phyloP scores from a whole-genome alignment of 1,284 basidiomycete species.

The Mycena citricolor region DNA sequence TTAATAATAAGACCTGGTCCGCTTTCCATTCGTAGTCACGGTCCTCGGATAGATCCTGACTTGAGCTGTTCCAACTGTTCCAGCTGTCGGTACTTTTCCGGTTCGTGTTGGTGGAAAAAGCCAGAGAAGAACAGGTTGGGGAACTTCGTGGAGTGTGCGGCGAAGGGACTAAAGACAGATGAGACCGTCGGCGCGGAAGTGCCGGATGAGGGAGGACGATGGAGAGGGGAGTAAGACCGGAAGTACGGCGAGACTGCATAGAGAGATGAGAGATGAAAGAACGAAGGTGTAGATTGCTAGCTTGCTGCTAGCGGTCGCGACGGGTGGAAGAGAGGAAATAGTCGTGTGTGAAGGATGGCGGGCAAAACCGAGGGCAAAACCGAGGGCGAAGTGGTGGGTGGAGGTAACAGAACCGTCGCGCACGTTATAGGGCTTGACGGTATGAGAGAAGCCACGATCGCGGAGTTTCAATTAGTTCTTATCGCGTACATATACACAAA shows the following conservation, averaged over 20 bases:
- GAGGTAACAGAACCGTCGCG: no score
- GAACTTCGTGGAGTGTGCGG: conserved; percentile 54
- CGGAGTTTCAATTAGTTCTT: no score
- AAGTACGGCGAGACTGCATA: conserved; percentile 38
- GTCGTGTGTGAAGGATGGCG: conserved; percentile 6
- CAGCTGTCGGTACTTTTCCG: conserved; percentile 73
- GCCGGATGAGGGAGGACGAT: conserved; percentile 55
- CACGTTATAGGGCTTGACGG: no score
- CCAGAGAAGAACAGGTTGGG: conserved; percentile 43
- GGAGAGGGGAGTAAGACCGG: conserved; percentile 48
- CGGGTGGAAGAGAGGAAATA: background rate
- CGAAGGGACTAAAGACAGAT: conserved; percentile 39
- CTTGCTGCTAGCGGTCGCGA: no score
- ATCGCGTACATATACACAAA: no score
- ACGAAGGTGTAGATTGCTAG: conserved; percentile 22
- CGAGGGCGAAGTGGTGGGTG: no score
- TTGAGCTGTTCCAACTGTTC: conserved; percentile 72
- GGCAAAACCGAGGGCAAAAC: no score
- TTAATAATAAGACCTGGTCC: conserved; percentile 65
- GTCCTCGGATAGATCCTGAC: conserved; percentile 53
- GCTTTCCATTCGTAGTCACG: conserved; percentile 70
- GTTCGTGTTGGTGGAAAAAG: conserved; percentile 43
- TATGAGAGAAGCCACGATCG: no score
- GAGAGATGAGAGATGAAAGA: conserved; percentile 26
- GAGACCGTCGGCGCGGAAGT: conserved; percentile 42